Evolutionary conservation across 1,284 basidiomycete genomes (phyloP).

Genomic region (Erythrobasidium hasegawianum): DNA sequence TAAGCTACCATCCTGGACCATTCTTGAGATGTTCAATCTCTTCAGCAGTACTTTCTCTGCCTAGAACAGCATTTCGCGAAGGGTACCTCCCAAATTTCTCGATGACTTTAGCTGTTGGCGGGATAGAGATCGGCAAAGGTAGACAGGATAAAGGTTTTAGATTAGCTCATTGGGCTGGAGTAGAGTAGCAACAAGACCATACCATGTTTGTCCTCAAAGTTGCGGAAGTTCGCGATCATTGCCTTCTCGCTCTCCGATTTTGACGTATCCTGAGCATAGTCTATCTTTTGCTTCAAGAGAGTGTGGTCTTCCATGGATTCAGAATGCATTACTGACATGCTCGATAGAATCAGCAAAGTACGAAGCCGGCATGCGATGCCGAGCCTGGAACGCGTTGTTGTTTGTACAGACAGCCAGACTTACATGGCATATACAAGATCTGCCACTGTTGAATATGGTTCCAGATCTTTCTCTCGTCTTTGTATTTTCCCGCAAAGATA

Average conservation of each 20-base stretch:
- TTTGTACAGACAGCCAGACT: not conserved
- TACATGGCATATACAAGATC: slow-evolving; percentile 31
- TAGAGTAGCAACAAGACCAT: not conserved
- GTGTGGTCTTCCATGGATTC: slow-evolving; percentile 19
- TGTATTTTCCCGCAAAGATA: not conserved
- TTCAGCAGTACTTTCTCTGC: slow-evolving; percentile 22
- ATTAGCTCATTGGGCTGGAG: too few species aligned
- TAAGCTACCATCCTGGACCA: slow-evolving; percentile 29
- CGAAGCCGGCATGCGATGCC: not conserved
- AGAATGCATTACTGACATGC: slow-evolving; percentile 21
- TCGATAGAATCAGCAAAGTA: not conserved
- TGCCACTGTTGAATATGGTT: slow-evolving; percentile 3
- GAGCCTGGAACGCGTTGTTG: too few species aligned
- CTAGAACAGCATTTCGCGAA: slow-evolving; percentile 24
- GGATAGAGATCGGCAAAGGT: too few species aligned
- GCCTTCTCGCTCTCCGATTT: slow-evolving; percentile 33
- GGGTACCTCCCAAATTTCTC: slow-evolving; percentile 35
- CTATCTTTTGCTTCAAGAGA: slow-evolving; percentile 25
- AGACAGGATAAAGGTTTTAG: too few species aligned
- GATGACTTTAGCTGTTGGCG: slow-evolving; percentile 21
- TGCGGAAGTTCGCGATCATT: slow-evolving; percentile 23
- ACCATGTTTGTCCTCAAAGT: slow-evolving; percentile 34
- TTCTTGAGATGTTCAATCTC: slow-evolving; percentile 30
- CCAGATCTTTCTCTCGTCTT: slow-evolving; percentile 6
- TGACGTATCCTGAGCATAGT: slow-evolving; percentile 14